Base-by-base conservation (phyloP, 108 stramenopile genomes). In the Schizochytrium sp. region DNA sequence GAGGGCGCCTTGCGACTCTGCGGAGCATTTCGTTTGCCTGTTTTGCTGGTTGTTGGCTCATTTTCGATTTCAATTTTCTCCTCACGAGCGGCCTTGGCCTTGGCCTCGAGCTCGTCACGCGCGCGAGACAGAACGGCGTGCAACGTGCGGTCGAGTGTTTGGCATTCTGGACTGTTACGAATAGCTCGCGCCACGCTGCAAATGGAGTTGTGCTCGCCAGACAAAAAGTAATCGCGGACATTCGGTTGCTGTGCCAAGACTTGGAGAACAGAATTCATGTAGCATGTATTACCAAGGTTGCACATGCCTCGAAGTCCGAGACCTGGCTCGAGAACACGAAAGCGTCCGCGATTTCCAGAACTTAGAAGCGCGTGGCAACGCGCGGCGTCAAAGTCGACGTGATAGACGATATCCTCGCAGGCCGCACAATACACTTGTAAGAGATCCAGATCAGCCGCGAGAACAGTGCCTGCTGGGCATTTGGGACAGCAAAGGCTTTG, bases 281-380 rank as follows among this genome's bases (percentile, higher is more conserved):
- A 88, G 88, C 88, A 88, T 6, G 88, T 88, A 4, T 88, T 88
- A 6, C 88, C 88, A 3, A 88, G 45, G 60, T 88, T 88, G 63
- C 69, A 71, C 69, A 88, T 44, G 58, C 88, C 88, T 2, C 76
- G 76, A 45, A 83, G 76, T 12, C 76, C 76, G 28, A 83, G 14
- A 16, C 76, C 76, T n/a, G 76, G 76, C 76, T 83, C 76, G 48
- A 83, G 51, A 23, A 53, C 76, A 4, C 5, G 23, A 23, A 53
- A 47, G 19, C 51, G 45, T 12, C 76, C 76, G 19, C 51, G 19
- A 28, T 53, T 83, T 1, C 23, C 48, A 1, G 51, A 47, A 23
- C 76, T 83, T 16, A 83, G 51, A 12, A 83, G n/a, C 51, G 76
- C 76, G 28, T 83, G 76, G 51, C 76, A 83, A 16, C 76, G 45